Percentiles rank a stretch among this genome's conserved stretches.
These are phyloP conservation scores for Globisporangium paroecandrum DNA, from an alignment of 352 stramenopile species.

Conservation along the genomic window DNA sequence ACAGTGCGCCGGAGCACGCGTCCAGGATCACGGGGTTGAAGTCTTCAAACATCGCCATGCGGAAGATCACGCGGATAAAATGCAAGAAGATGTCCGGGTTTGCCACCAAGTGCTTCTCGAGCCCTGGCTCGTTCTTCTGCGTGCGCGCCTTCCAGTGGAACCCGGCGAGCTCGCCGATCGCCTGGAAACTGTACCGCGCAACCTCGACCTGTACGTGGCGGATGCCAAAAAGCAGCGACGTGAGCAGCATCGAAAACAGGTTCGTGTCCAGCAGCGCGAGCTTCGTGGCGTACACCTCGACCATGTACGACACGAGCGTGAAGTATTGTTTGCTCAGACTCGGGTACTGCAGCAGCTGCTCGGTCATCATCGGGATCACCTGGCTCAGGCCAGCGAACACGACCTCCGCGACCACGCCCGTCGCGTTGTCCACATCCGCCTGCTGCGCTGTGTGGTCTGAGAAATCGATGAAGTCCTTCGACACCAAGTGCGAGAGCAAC, in stretches of 20 bases:
- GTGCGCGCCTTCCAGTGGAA: constrained; percentile 66
- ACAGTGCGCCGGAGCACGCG: constrained; percentile 61
- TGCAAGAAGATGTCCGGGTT: constrained; percentile 65
- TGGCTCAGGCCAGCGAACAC: constrained; percentile 86
- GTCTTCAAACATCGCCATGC: constrained; percentile 78
- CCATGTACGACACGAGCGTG: constrained; percentile 82
- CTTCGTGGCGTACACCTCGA: constrained; percentile 85
- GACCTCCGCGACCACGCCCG: constrained; percentile 76
- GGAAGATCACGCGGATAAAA: constrained; percentile 76
- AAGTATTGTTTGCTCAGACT: constrained; percentile 88
- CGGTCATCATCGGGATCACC: constrained; percentile 89
- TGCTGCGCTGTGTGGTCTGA: constrained; percentile 65
- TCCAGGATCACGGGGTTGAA: constrained; percentile 76
- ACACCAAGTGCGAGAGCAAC: constrained; percentile 73
- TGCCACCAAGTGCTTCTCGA: constrained; percentile 39
- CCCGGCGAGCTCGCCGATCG: constrained; percentile 64
- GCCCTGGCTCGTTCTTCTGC: constrained; percentile 43
- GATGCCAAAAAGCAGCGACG: constrained; percentile 72
- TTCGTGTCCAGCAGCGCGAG: constrained; percentile 51
- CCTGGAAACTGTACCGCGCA: constrained; percentile 79
- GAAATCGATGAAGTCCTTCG: constrained; percentile 87
- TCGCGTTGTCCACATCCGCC: constrained; percentile 50
- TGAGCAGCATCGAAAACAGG: constrained; percentile 74
- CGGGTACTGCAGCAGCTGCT: constrained; percentile 83
- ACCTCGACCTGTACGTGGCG: constrained; percentile 75